phyloP scores from a whole-genome alignment of 148 eudicot genomes.

The Rhododendron ferrugineum region DNA sequence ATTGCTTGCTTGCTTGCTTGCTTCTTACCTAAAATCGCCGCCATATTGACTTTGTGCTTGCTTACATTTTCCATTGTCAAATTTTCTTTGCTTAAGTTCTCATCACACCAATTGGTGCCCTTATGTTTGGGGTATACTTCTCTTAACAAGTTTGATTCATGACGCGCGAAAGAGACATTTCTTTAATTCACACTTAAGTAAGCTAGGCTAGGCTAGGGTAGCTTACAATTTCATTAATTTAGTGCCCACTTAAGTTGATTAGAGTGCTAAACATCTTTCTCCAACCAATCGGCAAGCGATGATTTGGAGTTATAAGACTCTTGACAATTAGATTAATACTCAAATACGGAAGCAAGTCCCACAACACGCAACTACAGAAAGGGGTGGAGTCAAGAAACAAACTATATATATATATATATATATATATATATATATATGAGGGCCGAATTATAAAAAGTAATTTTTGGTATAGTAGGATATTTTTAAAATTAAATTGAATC shows the following conservation, averaged over 20 bases:
- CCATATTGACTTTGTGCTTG: background rate
- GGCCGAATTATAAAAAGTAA: no score
- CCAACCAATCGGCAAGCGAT: background rate
- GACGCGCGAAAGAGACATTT: background rate
- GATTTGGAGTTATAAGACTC: background rate
- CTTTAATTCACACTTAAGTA: no score
- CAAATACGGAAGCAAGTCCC: background rate
- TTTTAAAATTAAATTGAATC: no score
- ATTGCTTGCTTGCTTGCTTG: background rate
- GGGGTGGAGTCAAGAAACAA: background rate
- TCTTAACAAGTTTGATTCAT: background rate
- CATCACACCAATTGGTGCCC: background rate
- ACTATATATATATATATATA: no score
- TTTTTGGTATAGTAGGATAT: no score
- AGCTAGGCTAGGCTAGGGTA: no score
- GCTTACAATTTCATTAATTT: background rate
- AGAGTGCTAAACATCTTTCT: background rate
- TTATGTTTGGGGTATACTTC: background rate
- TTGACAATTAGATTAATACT: background rate
- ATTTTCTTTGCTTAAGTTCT: background rate
- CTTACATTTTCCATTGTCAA: background rate
- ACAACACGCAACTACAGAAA: background rate
- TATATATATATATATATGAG: no score
- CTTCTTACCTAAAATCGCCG: slow-evolving; percentile 4
- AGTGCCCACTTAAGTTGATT: background rate